Evolutionary conservation across 106 monocot genomes (phyloP).

Genomic region (Dendrobium chrysotoxum): DNA sequence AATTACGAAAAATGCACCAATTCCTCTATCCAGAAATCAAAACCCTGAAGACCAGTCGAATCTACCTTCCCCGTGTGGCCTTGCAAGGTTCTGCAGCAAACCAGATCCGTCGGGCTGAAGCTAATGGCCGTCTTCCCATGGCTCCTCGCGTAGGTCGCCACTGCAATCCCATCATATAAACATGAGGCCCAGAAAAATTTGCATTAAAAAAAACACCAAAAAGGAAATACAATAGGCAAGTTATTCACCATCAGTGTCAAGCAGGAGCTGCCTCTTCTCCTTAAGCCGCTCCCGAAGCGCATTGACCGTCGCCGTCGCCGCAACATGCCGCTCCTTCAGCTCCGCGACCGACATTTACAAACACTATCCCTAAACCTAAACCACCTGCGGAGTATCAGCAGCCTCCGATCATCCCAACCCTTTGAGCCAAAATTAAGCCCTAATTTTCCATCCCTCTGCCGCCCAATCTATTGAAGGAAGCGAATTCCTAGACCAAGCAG

Average conservation of each 20-base stretch:
- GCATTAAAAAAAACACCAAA: neutral
- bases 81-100: constrained; percentile 83
- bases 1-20: neutral
- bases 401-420: neutral
- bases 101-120: constrained; percentile 82
- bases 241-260: constrained; percentile 73
- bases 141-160: constrained; percentile 51
- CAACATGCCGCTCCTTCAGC: constrained; percentile 70
- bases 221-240: neutral
- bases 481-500: neutral
- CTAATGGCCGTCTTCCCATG: constrained; percentile 59
- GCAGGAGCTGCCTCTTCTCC: constrained; percentile 55
- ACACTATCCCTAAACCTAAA: neutral
- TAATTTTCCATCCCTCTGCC: neutral
- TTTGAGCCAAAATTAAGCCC: neutral
- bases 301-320: constrained; percentile 65
- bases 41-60: neutral
- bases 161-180: constrained; percentile 21
- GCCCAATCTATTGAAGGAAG: neutral
- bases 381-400: constrained; percentile 1
- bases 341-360: constrained; percentile 63
- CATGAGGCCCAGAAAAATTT: neutral
- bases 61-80: constrained; percentile 84
- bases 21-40: neutral
- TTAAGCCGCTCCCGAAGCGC: constrained; percentile 56